Conservation (phyloP, 345 rosid species). For the Arabidopsis arenosa region DNA sequence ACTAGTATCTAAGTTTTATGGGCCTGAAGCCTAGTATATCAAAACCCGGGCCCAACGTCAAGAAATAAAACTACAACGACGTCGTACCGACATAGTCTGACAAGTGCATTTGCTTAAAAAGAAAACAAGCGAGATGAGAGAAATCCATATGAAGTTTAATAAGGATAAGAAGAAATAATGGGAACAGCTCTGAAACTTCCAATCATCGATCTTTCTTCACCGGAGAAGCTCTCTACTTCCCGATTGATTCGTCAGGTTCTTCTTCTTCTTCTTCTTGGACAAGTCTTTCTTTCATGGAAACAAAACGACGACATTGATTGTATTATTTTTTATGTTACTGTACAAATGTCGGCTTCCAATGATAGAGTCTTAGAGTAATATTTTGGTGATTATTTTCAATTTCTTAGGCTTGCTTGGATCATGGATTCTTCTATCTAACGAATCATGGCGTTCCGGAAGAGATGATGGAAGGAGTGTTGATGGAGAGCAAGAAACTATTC, state of each 20-base stretch:
- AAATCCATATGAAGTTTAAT: background rate
- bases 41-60: background rate
- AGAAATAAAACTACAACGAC: background rate
- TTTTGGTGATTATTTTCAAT: background rate
- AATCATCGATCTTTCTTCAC: conserved; percentile 52
- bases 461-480: conserved; percentile 50
- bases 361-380: background rate
- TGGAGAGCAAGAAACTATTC: conserved; percentile 69
- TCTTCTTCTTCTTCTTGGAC: conserved; percentile 3
- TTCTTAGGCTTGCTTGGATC: conserved; percentile 69
- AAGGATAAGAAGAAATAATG: conserved; percentile 5
- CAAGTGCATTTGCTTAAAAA: background rate
- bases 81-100: background rate
- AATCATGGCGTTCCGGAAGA: conserved; percentile 81
- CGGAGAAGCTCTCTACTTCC: conserved; percentile 51
- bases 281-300: background rate
- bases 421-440: conserved; percentile 85
- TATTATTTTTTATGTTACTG: background rate
- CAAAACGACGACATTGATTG: background rate
- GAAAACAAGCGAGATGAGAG: background rate
- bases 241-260: conserved; percentile 60
- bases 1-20: background rate
- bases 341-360: background rate
- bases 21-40: background rate
- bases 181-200: conserved; percentile 50